Evolutionary conservation across 441 rosid species (phyloP).

Genomic region (Melastoma candidum): DNA sequence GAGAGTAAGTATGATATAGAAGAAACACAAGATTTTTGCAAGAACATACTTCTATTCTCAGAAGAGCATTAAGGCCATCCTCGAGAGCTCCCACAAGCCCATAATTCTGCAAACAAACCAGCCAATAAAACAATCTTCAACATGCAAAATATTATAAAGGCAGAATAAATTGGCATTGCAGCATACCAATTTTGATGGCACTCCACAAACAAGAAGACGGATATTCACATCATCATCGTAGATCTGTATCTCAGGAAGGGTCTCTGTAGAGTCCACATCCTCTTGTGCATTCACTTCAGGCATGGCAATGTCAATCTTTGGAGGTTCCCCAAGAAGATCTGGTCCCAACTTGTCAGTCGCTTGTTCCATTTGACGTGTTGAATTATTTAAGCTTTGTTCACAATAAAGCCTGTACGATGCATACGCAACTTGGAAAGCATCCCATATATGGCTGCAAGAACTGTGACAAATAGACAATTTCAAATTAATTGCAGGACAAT

Average conservation of each 20-base stretch:
- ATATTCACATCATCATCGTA: conserved; percentile 82
- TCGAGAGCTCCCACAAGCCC: conserved; percentile 59
- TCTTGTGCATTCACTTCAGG: conserved; percentile 63
- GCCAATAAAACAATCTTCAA: conserved; percentile 3
- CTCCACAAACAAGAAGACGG: conserved; percentile 88
- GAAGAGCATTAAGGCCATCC: conserved; percentile 90
- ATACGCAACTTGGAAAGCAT: conserved; percentile 81
- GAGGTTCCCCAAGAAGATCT: conserved; percentile 69
- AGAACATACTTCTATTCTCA: conserved; percentile 82
- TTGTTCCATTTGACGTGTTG: conserved; percentile 36
- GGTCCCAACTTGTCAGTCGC: conserved; percentile 47
- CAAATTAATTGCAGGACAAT: no score
- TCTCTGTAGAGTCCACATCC: conserved; percentile 63
- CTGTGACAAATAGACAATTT: conserved; percentile 28
- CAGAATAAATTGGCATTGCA: conserved; percentile 5
- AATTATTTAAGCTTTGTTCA: conserved; percentile 23
- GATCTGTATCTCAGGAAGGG: conserved; percentile 80
- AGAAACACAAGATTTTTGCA: background rate
- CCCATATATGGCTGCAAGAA: conserved; percentile 83
- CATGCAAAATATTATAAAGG: background rate
- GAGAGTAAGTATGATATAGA: no score
- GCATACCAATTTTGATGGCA: conserved; percentile 51
- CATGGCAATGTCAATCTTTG: conserved; percentile 57
- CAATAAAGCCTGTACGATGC: conserved; percentile 86
- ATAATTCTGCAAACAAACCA: conserved; percentile 50